Evolutionary conservation across 257 asterid species (phyloP).

Genomic region (Henckelia pumila): DNA sequence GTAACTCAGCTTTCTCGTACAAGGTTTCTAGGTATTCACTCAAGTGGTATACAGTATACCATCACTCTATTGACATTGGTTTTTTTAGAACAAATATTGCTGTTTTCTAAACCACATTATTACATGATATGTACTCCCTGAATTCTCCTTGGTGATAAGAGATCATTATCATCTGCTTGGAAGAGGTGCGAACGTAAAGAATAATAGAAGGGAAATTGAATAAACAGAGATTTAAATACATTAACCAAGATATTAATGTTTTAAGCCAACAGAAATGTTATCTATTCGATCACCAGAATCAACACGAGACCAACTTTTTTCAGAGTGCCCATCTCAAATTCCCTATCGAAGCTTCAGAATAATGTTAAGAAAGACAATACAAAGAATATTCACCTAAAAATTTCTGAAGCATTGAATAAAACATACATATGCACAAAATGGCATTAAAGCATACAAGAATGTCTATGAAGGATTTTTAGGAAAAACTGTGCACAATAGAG

Average conservation of each 20-base stretch:
- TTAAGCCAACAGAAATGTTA: neutral
- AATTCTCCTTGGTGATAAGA: neutral
- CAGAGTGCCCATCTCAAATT: neutral
- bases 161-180: neutral
- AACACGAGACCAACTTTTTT: neutral
- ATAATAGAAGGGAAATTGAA: neutral
- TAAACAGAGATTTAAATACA: neutral
- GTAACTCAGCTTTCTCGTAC: neutral
- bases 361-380: conserved; percentile 5
- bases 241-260: neutral
- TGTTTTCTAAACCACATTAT: neutral
- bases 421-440: conserved; percentile 32
- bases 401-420: conserved; percentile 26
- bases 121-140: neutral
- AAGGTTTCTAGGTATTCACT: neutral
- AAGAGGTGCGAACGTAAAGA: neutral
- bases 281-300: neutral
- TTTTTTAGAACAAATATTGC: neutral
- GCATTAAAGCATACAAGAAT: conserved; percentile 32
- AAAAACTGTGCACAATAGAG: conserved; percentile 28
- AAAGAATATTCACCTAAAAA: conserved; percentile 9
- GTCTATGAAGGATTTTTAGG: conserved; percentile 23
- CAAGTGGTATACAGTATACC: neutral
- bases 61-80: neutral
- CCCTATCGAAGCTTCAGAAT: conserved; percentile 1